Percentiles rank a stretch among this genome's conserved stretches.
Conservation (phyloP, 2,329 filamentous ascomycete genomes). For the Aspergillus pseudotamarii region DNA sequence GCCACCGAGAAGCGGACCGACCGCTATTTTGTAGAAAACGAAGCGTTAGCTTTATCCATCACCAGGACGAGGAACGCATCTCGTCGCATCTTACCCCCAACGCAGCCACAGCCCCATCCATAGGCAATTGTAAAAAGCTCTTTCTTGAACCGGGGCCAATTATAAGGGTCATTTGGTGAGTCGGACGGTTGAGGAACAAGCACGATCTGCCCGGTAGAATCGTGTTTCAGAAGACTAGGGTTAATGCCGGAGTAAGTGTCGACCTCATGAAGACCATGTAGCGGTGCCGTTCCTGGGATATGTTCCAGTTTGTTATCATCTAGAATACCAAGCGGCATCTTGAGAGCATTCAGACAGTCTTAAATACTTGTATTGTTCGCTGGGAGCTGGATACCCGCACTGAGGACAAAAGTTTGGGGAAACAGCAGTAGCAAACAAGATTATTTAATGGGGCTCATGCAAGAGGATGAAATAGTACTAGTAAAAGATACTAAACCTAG, state of each 20-base stretch:
- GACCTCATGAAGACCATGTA: slow-evolving; percentile 8
- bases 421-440: not conserved
- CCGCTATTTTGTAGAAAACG: not conserved
- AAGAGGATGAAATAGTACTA: not conserved
- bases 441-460: not conserved
- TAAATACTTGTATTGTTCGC: not conserved
- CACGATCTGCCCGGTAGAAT: slow-evolving; percentile 29
- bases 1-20: not conserved
- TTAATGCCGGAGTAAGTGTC: slow-evolving; percentile 22
- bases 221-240: slow-evolving; percentile 35
- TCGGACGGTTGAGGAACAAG: slow-evolving; percentile 31
- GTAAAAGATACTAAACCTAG: not conserved
- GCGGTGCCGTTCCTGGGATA: slow-evolving; percentile 34
- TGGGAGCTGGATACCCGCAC: not conserved
- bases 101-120: slow-evolving; percentile 44
- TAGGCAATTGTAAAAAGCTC: slow-evolving; percentile 44
- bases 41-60: slow-evolving; percentile 21
- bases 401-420: not conserved
- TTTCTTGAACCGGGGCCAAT: slow-evolving; percentile 33
- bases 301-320: slow-evolving; percentile 34
- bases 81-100: slow-evolving; percentile 45
- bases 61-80: slow-evolving; percentile 39
- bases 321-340: slow-evolving; percentile 35
- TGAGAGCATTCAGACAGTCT: slow-evolving; percentile 3
- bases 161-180: slow-evolving; percentile 30